Conservation (phyloP, 2,329 filamentous ascomycete genomes). For the Coniosporium tulheliwenetii region DNA sequence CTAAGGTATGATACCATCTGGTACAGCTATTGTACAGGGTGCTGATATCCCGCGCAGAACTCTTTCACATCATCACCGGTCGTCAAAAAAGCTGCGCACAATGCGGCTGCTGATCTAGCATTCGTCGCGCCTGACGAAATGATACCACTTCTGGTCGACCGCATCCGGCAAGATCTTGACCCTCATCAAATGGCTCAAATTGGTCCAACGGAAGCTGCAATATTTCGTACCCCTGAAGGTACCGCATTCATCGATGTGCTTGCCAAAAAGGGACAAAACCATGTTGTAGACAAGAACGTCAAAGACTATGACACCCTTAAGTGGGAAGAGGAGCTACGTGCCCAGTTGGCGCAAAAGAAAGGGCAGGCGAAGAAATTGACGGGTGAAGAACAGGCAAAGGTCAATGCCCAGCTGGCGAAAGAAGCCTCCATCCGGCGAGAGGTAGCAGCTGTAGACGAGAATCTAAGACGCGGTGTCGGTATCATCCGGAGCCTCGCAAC, state of each 20-base stretch:
- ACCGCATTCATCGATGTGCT: conserved; percentile 83
- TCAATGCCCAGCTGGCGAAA: conserved; percentile 80
- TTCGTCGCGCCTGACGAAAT: conserved; percentile 82
- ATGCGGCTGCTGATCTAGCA: conserved; percentile 75
- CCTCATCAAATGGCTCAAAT: conserved; percentile 52
- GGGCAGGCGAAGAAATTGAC: conserved; percentile 83
- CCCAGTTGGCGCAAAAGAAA: conserved; percentile 83
- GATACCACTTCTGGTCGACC: conserved; percentile 57
- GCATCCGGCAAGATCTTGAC: conserved; percentile 61
- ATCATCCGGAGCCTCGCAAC: conserved; percentile 69
- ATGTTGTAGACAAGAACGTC: conserved; percentile 66
- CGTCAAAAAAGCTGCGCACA: conserved; percentile 58
- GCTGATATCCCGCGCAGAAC: conserved; percentile 14
- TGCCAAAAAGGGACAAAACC: conserved; percentile 59
- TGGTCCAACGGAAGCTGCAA: conserved; percentile 79
- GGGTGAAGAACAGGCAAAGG: conserved; percentile 73
- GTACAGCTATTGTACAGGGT: conserved; percentile 7
- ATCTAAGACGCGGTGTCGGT: conserved; percentile 67
- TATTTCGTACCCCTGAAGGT: conserved; percentile 80
- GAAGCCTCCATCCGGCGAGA: conserved; percentile 63
- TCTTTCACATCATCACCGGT: conserved; percentile 18
- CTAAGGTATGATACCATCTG: conserved; percentile 35
- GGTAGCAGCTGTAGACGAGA: conserved; percentile 54
- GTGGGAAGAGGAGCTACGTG: conserved; percentile 87
- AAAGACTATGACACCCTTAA: conserved; percentile 94